Evolutionary conservation across 352 stramenopile genomes (phyloP), one percentile per base, ranked within the genome.

Genomic region (Phytophthora idaei): DNA sequence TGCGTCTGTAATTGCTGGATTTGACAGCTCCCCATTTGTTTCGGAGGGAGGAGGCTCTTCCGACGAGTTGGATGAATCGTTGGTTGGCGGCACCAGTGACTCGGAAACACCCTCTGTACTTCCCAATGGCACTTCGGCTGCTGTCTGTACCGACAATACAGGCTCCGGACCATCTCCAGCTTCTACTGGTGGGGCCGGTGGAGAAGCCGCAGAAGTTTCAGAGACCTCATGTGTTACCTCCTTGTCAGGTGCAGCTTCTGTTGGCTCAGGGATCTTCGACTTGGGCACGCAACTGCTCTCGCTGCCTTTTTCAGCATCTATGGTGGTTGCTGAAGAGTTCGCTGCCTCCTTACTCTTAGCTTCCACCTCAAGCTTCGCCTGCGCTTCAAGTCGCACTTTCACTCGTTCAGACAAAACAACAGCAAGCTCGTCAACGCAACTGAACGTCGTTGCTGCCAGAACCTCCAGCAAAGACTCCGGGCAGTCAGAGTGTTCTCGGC

Each of bases 351-450:
- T 69, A 42, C 39, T 64, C 28, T 54, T 59, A 1, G 27, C 17
- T 36, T 70, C 65, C 5, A 39, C 36, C 25, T 67, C 61, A 49
- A 64, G 6, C 12, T 60, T 64, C 15, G 28, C 39, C 14, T 62
- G 51, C 14, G 51, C 52, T 44, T 69, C 47, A 12, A 67, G 32
- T 60, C 25, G 46, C 32, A 64, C 47, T 48, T 66, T 67, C 25
- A 64, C 58, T 58, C 42, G 60, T 31, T 61, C 42, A 17, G 69
- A 72, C 4, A 83, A 47, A 67, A 65, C 41, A 39, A 54, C 54
- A 54, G 74, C 57, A 46, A 85, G 58, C 45, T 76, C 62, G 15
- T 85, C 77, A 10, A 56, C 69, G 17, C 8, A 67, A 10, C 34
- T 55, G 46, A 69, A 80, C 21, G 53, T 47, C n/a, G 58, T 67